Percentiles rank a stretch among this genome's conserved stretches.
phyloP scores from a whole-genome alignment of 257 asterid genomes.

The Forsythia suspensa region DNA sequence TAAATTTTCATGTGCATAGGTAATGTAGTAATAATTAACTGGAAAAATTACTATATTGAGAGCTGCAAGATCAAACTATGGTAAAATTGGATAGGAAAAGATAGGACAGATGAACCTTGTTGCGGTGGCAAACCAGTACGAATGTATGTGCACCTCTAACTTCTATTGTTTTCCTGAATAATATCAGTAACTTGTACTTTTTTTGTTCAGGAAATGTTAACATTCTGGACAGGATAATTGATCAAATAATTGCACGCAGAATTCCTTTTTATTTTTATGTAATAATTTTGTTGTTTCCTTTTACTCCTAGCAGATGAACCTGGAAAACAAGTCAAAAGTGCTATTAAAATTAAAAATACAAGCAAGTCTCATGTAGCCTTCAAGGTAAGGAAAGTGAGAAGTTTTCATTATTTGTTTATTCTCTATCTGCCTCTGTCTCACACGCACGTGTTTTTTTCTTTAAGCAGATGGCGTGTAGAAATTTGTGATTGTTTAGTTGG shows the following conservation, averaged over 20 bases:
- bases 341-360: conserved; percentile 78
- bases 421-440: conserved; percentile 7
- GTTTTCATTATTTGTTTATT: conserved; percentile 3
- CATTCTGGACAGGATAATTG: conserved; percentile 10
- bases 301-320: conserved; percentile 71
- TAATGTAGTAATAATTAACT: background rate
- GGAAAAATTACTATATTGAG: background rate
- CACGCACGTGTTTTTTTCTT: background rate
- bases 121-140: background rate
- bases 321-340: conserved; percentile 93
- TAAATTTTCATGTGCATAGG: background rate
- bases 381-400: conserved; percentile 51
- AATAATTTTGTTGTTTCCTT: background rate
- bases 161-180: background rate
- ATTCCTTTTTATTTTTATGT: conserved; percentile 11
- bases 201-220: background rate
- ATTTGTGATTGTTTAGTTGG: background rate
- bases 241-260: background rate
- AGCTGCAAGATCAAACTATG: background rate
- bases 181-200: background rate
- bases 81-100: background rate
- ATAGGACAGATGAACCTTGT: background rate
- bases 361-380: conserved; percentile 97
- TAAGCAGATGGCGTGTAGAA: background rate
- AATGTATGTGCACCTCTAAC: background rate